Base-by-base conservation (phyloP, 352 stramenopile genomes). In the Globisporangium orthogonon region DNA sequence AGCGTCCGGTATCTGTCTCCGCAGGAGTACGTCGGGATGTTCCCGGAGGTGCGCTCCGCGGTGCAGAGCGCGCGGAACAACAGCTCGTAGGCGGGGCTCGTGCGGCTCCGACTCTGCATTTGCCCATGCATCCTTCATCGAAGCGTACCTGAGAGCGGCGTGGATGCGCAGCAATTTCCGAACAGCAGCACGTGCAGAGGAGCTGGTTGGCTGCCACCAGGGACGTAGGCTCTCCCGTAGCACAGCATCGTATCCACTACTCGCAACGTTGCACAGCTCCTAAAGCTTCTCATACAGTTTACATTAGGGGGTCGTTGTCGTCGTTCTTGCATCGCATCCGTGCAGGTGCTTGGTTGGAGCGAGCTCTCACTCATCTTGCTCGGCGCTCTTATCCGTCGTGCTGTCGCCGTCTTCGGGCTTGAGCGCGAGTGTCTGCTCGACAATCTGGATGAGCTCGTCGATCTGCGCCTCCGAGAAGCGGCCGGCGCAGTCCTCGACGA, bases 21-120 rank as follows among this genome's bases (percentile, higher is more conserved):
- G 55, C 82, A 92, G 55, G 84, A 94, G 67, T 94, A 94, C 66
- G 83, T 91, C n/a, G 84, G 82, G 57, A 94, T 92, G 84, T 94
- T 94, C 57, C 84, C 84, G 0, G 72, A 89, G 63, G 80, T 70
- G 15, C 78, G 84, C 39, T 82, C 74, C n/a, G 77, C 76, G 23
- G 83, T 91, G 30, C 77, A 88, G 61, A 74, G 65, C 3, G 80
- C 78, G 30, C 71, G 69, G 2, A 61, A 62, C 46, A 76, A 74
- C 52, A 65, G 61, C 53, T 59, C 60, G 58, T 64, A 63, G 57
- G 46, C 35, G 33, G 18, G 30, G 41, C 37, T 13, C 37, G 37
- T 11, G 45, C 28, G 23, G 29, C 17, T 43, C n/a, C 31, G 39
- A 5, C n/a, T 10, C 40, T 9, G 41, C 31, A 39, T 5, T 28